Evolutionary conservation across 2,329 filamentous ascomycete species (phyloP), one percentile per base, ranked within the genome.

Genomic region (Fusarium chuoi): DNA sequence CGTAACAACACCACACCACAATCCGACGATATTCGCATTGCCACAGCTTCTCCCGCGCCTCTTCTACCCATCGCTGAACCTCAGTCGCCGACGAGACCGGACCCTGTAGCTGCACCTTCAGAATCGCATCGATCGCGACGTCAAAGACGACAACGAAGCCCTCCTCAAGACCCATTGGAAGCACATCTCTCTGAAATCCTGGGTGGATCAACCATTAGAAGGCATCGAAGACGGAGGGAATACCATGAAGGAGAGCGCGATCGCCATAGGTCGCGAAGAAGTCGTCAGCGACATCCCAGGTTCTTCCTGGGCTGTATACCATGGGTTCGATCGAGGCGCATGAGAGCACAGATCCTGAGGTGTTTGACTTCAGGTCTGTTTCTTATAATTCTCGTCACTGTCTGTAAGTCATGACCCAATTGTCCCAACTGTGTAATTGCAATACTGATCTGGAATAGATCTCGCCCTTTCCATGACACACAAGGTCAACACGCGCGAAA

Each of bases 381-480:
- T 63, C 81, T 94, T 15, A 79, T 88, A 10, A 78, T 87, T 36
- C 84, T 92, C 52, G 79, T 94, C 46, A 83, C 88, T 59, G 85
- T 93, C 41, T 95, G 93, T 94, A 87, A 84, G 91, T 87, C 38
- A 57, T 4, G 18, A 18, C 17, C 30, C 22, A 20, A 41, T 22
- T 14, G 17, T 9, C 20, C 36, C 36, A 15, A 7, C 22, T 17
- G 7, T 7, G 30, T 54, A 63, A 57, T 26, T 42, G 26, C 6
- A 55, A 51, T 49, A 39, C 66, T 76, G 33, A 74, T 38, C 11
- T 18, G 36, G 11, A 15, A 45, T 56, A 96, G 94, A 96, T 80
- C 88, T 97, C 73, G 89, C 89, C 10, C 88, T 97, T 49, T 89
- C 91, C 26, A 85, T 95, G 49, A 91, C 92, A 7, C 87, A 89